Conservation (phyloP, 1,284 basidiomycete genomes). For the Jaminaea rosea region DNA sequence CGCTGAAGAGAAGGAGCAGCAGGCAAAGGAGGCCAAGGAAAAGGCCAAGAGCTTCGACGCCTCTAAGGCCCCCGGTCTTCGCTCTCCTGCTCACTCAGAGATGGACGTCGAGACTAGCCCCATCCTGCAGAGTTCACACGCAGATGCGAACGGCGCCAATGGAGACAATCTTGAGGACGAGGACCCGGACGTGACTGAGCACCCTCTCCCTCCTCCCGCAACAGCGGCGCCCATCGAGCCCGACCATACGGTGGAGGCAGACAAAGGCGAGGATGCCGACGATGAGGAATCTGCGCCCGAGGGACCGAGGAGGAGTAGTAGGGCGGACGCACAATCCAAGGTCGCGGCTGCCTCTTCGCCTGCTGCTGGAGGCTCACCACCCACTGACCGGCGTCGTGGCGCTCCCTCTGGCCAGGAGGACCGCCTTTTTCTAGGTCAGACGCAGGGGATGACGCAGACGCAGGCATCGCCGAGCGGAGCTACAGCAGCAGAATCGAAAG, state of each 20-base stretch:
- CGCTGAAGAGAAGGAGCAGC: too few relatives aligned
- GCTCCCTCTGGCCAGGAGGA: not conserved
- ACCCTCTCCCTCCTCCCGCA: not conserved
- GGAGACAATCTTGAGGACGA: too few relatives aligned
- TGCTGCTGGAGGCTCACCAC: not conserved
- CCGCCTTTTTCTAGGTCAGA: not conserved
- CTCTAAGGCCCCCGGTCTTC: not conserved
- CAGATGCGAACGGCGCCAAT: not conserved
- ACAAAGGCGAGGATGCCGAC: not conserved
- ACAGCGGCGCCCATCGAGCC: not conserved
- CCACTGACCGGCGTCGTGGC: not conserved
- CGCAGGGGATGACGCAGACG: not conserved
- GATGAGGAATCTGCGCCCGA: not conserved
- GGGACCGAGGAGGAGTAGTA: not conserved
- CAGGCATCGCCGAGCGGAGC: too few relatives aligned
- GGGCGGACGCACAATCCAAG: not conserved
- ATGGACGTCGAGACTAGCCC: not conserved
- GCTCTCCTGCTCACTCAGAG: not conserved
- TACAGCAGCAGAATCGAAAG: too few relatives aligned
- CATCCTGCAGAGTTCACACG: not conserved
- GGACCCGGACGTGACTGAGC: too few relatives aligned
- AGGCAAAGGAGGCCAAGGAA: not conserved
- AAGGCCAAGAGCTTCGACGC: not conserved
- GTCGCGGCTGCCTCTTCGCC: not conserved
- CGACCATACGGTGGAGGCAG: not conserved